A percentile compares a stretch with the other conserved stretches of the same genome.
phyloP scores from a whole-genome alignment of 768 basidiomycete species.

The Hirschioporus abietinus region DNA sequence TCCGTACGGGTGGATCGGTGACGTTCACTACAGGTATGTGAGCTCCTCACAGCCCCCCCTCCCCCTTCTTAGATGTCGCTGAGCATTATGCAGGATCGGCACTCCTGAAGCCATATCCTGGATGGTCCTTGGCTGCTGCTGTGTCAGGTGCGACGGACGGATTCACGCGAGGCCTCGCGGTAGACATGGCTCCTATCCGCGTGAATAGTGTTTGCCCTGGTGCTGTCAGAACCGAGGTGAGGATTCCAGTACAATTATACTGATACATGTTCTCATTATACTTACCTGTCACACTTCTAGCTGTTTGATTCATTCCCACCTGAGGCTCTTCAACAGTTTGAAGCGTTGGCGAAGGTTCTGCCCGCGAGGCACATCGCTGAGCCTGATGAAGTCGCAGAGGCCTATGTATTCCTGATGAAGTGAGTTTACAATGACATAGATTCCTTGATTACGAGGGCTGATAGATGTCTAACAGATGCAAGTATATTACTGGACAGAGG shows the following conservation, averaged over 20 bases:
- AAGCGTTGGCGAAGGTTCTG: not conserved
- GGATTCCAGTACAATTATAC: too few relatives aligned
- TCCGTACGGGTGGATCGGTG: conserved; percentile 2
- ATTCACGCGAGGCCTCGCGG: too few relatives aligned
- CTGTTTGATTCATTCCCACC: conserved; percentile 5
- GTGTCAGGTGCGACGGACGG: conserved; percentile 9
- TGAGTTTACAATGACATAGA: conserved; percentile 6
- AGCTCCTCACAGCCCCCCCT: too few relatives aligned
- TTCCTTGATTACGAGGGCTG: too few relatives aligned
- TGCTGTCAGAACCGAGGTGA: conserved; percentile 9
- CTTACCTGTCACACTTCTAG: not conserved
- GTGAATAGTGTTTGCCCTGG: too few relatives aligned
- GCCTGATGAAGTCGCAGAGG: conserved; percentile 11
- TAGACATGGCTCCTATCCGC: too few relatives aligned
- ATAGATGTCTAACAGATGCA: too few relatives aligned
- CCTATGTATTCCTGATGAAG: conserved; percentile 13
- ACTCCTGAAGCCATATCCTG: conserved; percentile 3
- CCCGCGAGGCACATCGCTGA: conserved; percentile 8
- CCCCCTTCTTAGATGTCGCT: too few relatives aligned
- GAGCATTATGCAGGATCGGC: not conserved
- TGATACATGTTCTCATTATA: too few relatives aligned
- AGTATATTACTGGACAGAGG: too few relatives aligned
- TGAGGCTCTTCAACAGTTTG: conserved; percentile 1
- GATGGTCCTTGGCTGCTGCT: conserved; percentile 3
- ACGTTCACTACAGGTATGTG: too few relatives aligned